Evolutionary conservation across 768 basidiomycete genomes (phyloP), one percentile per base, ranked within the genome.

Genomic region (Hericium erinaceus): DNA sequence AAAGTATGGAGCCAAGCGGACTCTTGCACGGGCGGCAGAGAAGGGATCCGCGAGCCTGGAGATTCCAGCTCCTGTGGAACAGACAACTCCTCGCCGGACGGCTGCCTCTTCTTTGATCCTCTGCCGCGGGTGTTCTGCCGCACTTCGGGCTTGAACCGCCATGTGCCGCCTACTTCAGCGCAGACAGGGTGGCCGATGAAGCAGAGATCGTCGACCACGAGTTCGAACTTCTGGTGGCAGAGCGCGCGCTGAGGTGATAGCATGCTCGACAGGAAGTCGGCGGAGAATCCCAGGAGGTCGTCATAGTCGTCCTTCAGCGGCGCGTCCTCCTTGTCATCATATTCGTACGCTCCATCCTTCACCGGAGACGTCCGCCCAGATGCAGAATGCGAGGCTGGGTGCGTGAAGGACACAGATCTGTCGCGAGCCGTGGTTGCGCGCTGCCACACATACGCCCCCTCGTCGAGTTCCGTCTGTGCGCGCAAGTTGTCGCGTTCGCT

Each of bases 171-270:
- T 28, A 74, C 65, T 54, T 89, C 87, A 11, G 81, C 81, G 66
- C 87, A 89, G 2, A 98, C 93, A 1, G 95, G 97, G 69, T 98
- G 95, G 0, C 97, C 97, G 48, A 98, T 78, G 69, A 98, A 98
- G 5, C 84, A 90, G 24, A 98, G 77, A 64, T 94, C 87, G 67
- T 98, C 94, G 24, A 97, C 87, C 41, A 91, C 72, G 33, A 99
- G 80, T 68, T 95, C 93, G 67, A 97, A 98, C 66, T 92, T 92
- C 69, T 92, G 90, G 70, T 99, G 92, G 65, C 93, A 97, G 69
- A 94, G 82, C 13, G 84, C 77, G 33, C 75, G 72, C 48, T 84
- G 79, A 0, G 95, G 94, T 58, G 87, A 89, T 2, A 98, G 77
- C 62, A 95, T 73, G 48, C 79, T 80, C 24, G 91, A 89, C 33